Conservation (phyloP, 1,139 yeast species). For the Scheffersomyces insectosa region DNA sequence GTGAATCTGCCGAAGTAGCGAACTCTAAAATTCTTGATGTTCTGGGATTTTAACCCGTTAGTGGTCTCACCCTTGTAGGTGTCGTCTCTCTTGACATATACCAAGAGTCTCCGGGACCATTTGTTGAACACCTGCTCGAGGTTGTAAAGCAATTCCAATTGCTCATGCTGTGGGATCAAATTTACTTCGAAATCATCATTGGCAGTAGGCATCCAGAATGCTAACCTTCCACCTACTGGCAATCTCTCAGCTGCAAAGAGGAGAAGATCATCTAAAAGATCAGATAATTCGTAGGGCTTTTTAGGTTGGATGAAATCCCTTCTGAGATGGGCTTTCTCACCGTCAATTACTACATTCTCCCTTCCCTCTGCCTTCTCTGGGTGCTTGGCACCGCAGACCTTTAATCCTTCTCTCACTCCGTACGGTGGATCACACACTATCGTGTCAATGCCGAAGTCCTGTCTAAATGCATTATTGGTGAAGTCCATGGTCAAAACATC, state of each 20-base stretch:
- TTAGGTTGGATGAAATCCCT: conserved; percentile 91
- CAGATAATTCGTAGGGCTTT: conserved; percentile 81
- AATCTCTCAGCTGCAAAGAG: conserved; percentile 70
- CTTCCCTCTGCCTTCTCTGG: conserved; percentile 59
- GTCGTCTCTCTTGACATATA: conserved; percentile 69
- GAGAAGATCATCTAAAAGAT: conserved; percentile 74
- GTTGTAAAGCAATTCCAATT: conserved; percentile 67
- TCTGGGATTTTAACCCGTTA: conserved; percentile 42
- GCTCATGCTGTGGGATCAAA: conserved; percentile 76
- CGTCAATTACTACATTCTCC: conserved; percentile 70
- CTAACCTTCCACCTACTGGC: conserved; percentile 73
- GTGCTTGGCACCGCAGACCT: conserved; percentile 84
- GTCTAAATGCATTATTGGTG: conserved; percentile 81
- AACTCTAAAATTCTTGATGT: conserved; percentile 67
- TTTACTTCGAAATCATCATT: conserved; percentile 80
- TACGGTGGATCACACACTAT: conserved; percentile 97
- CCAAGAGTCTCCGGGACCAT: conserved; percentile 87
- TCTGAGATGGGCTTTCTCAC: conserved; percentile 73
- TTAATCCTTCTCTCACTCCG: conserved; percentile 94
- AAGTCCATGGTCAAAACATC: conserved; percentile 93
- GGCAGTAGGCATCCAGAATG: conserved; percentile 99
- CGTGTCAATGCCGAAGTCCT: conserved; percentile 64
- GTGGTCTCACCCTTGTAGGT: conserved; percentile 59
- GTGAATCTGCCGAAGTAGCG: conserved; percentile 75
- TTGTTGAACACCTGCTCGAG: conserved; percentile 87